phyloP scores from a whole-genome alignment of 2,329 filamentous ascomycete species.

The Calonectria honghensis region DNA sequence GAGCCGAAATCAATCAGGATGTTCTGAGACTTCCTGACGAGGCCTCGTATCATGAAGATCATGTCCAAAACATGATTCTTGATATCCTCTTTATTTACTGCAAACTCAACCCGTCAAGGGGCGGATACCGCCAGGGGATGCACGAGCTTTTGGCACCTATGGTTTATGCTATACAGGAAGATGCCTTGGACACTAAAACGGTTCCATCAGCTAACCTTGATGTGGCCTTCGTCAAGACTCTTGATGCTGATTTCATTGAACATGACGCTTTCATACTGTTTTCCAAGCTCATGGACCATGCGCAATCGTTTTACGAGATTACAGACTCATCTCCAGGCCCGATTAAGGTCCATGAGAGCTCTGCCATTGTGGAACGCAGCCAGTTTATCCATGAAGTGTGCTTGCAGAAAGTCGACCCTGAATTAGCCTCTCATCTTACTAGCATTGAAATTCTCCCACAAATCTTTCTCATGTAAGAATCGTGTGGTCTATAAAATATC shows the following conservation, averaged over 20 bases:
- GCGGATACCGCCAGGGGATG: constrained; percentile 98
- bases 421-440: constrained; percentile 86
- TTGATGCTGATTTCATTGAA: constrained; percentile 86
- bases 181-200: constrained; percentile 78
- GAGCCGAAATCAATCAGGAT: constrained; percentile 94
- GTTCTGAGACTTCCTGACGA: constrained; percentile 96
- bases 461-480: constrained; percentile 90
- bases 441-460: constrained; percentile 94
- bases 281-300: constrained; percentile 89
- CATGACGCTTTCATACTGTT: constrained; percentile 94
- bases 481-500: background rate
- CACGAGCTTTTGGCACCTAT: constrained; percentile 95
- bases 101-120: constrained; percentile 90
- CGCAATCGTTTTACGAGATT: constrained; percentile 90
- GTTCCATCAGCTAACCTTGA: constrained; percentile 64
- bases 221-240: constrained; percentile 75
- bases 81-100: constrained; percentile 96
- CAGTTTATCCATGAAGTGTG: constrained; percentile 90
- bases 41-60: constrained; percentile 87
- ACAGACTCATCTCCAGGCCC: constrained; percentile 45
- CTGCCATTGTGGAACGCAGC: constrained; percentile 87
- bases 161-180: constrained; percentile 87
- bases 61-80: constrained; percentile 86
- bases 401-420: constrained; percentile 86
- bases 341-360: constrained; percentile 57